phyloP scores from a whole-genome alignment of 2,329 filamentous ascomycete species.

The Byssothecium circinans region DNA sequence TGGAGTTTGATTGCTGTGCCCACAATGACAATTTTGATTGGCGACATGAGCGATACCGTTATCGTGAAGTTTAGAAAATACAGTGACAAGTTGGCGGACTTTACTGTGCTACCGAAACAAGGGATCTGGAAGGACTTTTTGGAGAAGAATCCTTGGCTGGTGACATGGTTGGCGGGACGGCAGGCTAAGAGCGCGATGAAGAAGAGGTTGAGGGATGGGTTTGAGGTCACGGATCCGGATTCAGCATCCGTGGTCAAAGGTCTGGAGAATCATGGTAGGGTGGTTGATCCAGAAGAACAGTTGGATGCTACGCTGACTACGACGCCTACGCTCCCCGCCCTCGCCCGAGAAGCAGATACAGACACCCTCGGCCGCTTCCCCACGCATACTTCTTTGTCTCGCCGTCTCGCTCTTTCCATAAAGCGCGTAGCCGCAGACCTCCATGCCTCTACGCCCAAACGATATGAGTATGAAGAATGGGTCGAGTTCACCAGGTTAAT shows the following conservation, averaged over 20 bases:
- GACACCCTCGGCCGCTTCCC: slow-evolving; percentile 44
- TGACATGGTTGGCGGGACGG: slow-evolving; percentile 36
- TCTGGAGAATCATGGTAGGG: not conserved
- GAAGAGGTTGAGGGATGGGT: slow-evolving; percentile 51
- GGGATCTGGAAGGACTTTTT: slow-evolving; percentile 58
- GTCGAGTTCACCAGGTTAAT: slow-evolving; percentile 80
- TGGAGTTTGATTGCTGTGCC: slow-evolving; percentile 87
- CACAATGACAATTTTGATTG: slow-evolving; percentile 76
- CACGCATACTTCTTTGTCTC: slow-evolving; percentile 60
- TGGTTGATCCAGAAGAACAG: slow-evolving; percentile 12
- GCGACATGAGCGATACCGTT: slow-evolving; percentile 72
- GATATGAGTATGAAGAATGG: slow-evolving; percentile 84
- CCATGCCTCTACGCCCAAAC: slow-evolving; percentile 58
- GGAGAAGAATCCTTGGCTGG: slow-evolving; percentile 50
- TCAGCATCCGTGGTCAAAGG: slow-evolving; percentile 19
- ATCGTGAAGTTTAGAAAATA: slow-evolving; percentile 67
- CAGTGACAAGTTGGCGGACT: slow-evolving; percentile 63
- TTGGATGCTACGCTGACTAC: slow-evolving; percentile 4
- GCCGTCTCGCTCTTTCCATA: slow-evolving; percentile 70
- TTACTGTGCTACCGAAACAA: slow-evolving; percentile 65
- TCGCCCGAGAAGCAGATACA: slow-evolving; percentile 41
- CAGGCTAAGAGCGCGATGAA: slow-evolving; percentile 38
- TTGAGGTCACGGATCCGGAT: slow-evolving; percentile 45
- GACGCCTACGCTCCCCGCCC: slow-evolving; percentile 45
- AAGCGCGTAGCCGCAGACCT: slow-evolving; percentile 66